Evolutionary conservation across 768 basidiomycete genomes (phyloP), one percentile per base, ranked within the genome.

Genomic region (Mycena belliarum): DNA sequence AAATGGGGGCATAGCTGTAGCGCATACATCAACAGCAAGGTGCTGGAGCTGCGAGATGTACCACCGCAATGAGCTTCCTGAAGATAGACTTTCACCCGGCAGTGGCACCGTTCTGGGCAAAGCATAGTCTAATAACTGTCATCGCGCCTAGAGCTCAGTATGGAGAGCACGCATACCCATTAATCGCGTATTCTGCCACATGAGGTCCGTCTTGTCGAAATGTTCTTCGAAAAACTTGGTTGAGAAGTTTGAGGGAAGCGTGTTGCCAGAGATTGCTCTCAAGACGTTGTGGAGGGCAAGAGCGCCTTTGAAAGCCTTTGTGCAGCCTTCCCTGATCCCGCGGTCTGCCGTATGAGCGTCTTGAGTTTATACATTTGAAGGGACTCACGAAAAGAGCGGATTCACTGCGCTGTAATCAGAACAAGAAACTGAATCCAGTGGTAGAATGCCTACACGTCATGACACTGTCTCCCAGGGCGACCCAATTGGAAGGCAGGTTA

Each of bases 391-490:
- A 23, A 62, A 62, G 7, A 62, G 24, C 12, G 61, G 61, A 44
- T 62, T 58, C 29, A 62, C 61, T 62, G n/a, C 5, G 4, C 10
- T 5, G 18, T 3, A 4, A 6, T 38, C 18, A 38, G 37, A 6
- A n/a, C 12, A n/a, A 8, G 37, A 4, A 38, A 38, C 18, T 6
- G 20, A n/a, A 6, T 38, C 4, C 16, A 18, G 21, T 32, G 20
- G 42, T 2, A 33, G 32, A 28, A 46, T 2, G 24, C 57, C 24
- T 21, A 63, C 61, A 16, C 8, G 52, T 63, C 71, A 74, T 69
- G 9, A 71, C 65, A 32, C 71, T 68, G 47, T 75, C 74, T n/a
- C 74, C 74, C 26, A 75, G 7, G 1, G 72, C 73, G 35, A 74
- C 60, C 42, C 66, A 75, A 54, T 75, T 75, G 11, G 57, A 49